phyloP scores from a whole-genome alignment of 2,329 filamentous ascomycete species.

The Beauveria caledonica region DNA sequence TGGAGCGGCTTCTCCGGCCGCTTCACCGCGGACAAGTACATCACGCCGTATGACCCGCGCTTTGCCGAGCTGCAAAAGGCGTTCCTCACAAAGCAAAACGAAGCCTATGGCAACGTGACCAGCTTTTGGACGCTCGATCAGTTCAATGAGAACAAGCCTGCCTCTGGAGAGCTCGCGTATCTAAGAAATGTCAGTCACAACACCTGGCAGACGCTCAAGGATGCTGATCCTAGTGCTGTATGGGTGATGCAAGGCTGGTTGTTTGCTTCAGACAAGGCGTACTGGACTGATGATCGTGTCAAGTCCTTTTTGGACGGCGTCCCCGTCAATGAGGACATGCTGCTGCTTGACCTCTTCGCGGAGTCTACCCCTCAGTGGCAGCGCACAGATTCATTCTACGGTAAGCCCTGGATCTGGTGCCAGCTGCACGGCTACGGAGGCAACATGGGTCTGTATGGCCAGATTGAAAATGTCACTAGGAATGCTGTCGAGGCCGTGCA shows the following conservation, averaged over 20 bases:
- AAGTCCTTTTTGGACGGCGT: slow-evolving; percentile 39
- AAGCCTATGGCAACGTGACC: slow-evolving; percentile 39
- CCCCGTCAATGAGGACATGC: slow-evolving; percentile 32
- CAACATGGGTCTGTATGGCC: slow-evolving; percentile 38
- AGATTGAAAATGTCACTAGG: slow-evolving; percentile 37
- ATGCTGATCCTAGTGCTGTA: slow-evolving; percentile 34
- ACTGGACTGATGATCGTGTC: slow-evolving; percentile 34
- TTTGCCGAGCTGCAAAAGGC: slow-evolving; percentile 35
- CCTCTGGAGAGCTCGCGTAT: slow-evolving; percentile 35
- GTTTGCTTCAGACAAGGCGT: slow-evolving; percentile 32
- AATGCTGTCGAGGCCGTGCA: slow-evolving; percentile 33
- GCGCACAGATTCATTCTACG: slow-evolving; percentile 37
- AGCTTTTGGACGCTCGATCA: slow-evolving; percentile 43
- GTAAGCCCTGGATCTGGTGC: slow-evolving; percentile 44
- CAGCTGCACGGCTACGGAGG: slow-evolving; percentile 39
- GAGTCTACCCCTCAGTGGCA: slow-evolving; percentile 41
- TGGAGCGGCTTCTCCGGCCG: slow-evolving; percentile 33
- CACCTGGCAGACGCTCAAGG: slow-evolving; percentile 37
- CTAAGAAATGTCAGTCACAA: slow-evolving; percentile 29
- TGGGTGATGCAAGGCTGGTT: slow-evolving; percentile 44
- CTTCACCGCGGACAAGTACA: slow-evolving; percentile 39
- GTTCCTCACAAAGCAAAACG: slow-evolving; percentile 37
- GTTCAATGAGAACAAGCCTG: slow-evolving; percentile 43
- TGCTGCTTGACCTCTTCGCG: slow-evolving; percentile 40
- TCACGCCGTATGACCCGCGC: slow-evolving; percentile 36